Evolutionary conservation across 352 stramenopile species (phyloP), one percentile per base, ranked within the genome.

Genomic region (Globisporangium paddicum): DNA sequence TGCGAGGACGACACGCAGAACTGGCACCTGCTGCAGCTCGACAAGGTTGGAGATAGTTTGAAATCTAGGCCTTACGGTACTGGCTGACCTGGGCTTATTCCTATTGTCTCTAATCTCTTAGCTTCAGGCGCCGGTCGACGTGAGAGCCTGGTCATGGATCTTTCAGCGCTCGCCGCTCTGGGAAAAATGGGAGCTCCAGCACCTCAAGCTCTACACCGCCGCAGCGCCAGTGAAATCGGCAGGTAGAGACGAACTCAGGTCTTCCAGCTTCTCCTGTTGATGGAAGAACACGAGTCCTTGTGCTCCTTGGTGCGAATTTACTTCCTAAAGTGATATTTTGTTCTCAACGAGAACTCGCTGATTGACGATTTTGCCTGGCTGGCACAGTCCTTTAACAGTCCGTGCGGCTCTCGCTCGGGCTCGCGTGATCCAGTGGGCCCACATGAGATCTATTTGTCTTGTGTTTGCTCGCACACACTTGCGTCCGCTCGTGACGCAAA

Each of bases 1-100:
- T 82, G 63, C 34, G 82, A 91, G 40, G 75, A 89, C 32, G 82
- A 91, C 41, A 77, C 79, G 13, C 79, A 91, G 64, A 73, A 82
- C 42, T 89, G 79, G 82, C 75, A 91, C 44, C 19, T 83, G 19
- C 34, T 91, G 30, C 68, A 75, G 30, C 62, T 87, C 28, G 70
- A 86, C 34, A 68, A 87, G 52, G 72, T 88, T 13, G 10, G 13
- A 40, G 35, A 42, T 40, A 40, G 8, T 14, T 42, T 5, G 37
- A 19, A 14, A 19, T 21, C 37, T 5, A n/a, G 37, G 16, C 37
- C 37, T 42, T n/a, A n/a, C n/a, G n/a, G 37, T 42, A 16, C 14
- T 4, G 10, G 40, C 37, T 42, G 16, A 42, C 37, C 37, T 42
- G 37, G 37, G 16, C 14, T n/a, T 0, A n/a, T 40, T n/a, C n/a